phyloP scores from a whole-genome alignment of 2,329 filamentous ascomycete species.

The Epichloe gansuensis region DNA sequence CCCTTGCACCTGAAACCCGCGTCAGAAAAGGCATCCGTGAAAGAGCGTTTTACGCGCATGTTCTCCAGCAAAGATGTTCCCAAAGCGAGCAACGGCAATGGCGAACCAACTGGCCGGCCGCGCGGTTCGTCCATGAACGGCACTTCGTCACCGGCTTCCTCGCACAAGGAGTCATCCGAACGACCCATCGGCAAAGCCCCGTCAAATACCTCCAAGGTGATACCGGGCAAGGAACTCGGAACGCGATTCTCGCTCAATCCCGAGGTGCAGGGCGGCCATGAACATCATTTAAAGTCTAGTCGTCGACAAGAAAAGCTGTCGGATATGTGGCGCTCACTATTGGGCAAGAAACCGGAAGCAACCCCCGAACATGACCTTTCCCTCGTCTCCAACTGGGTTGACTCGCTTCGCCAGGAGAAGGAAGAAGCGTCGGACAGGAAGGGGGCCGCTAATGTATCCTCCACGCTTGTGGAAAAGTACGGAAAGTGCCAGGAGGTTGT shows the following conservation, averaged over 20 bases:
- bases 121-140: constrained; percentile 24
- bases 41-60: constrained; percentile 52
- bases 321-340: constrained; percentile 77
- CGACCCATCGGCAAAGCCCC: constrained; percentile 13
- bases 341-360: constrained; percentile 72
- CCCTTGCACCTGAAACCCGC: constrained; percentile 17
- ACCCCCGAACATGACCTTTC: constrained; percentile 71
- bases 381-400: constrained; percentile 90
- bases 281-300: constrained; percentile 78
- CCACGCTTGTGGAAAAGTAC: constrained; percentile 84
- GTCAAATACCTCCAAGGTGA: constrained; percentile 17
- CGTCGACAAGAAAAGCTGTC: constrained; percentile 90
- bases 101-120: constrained; percentile 20
- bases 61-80: constrained; percentile 45
- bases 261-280: constrained; percentile 56
- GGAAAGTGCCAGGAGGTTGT: constrained; percentile 97
- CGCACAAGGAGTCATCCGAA: constrained; percentile 30
- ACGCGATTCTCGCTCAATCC: constrained; percentile 40
- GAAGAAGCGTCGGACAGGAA: constrained; percentile 76
- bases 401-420: constrained; percentile 80
- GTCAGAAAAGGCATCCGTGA: constrained; percentile 47
- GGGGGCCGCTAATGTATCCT: constrained; percentile 55
- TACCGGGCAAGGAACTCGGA: constrained; percentile 22
- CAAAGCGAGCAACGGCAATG: constrained; percentile 21
- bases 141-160: constrained; percentile 22